Conservation (phyloP, 768 basidiomycete species). For the Serendipita vermifera region DNA sequence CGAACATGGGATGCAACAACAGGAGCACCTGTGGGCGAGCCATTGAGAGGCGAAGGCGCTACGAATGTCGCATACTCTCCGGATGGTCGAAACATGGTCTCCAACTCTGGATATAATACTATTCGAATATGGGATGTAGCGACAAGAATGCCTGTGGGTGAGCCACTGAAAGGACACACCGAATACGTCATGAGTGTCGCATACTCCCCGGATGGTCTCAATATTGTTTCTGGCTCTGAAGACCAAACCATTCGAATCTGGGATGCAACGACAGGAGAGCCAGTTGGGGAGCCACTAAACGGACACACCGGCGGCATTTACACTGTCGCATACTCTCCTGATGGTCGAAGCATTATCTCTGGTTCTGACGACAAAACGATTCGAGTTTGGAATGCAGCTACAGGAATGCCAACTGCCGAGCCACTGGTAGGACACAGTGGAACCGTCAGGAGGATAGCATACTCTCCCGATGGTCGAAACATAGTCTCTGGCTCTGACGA, state of each 20-base stretch:
- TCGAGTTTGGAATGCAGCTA: conserved; percentile 22
- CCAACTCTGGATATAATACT: conserved; percentile 25
- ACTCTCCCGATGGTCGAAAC: conserved; percentile 19
- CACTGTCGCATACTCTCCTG: conserved; percentile 20
- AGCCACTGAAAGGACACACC: neutral
- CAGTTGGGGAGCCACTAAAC: conserved; percentile 16
- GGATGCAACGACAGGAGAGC: conserved; percentile 18
- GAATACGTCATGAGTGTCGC: conserved; percentile 10
- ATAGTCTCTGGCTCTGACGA: conserved; percentile 24
- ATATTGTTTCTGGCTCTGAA: conserved; percentile 10
- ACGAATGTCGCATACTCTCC: too few species aligned
- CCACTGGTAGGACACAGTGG: conserved; percentile 14
- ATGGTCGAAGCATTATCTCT: conserved; percentile 16
- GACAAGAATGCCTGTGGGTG: conserved; percentile 12
- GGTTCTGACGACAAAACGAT: conserved; percentile 24
- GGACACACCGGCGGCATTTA: conserved; percentile 18
- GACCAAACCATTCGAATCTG: conserved; percentile 12
- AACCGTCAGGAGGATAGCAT: conserved; percentile 16
- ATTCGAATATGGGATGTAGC: too few species aligned
- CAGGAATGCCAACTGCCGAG: too few species aligned
- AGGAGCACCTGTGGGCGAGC: too few species aligned
- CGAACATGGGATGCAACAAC: conserved; percentile 22
- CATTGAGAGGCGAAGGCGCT: too few species aligned
- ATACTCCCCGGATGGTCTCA: neutral
- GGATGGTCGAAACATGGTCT: conserved; percentile 15